These are phyloP conservation scores for Auriscalpium orientale DNA, from an alignment of 768 basidiomycete species.

Conservation along the genomic window DNA sequence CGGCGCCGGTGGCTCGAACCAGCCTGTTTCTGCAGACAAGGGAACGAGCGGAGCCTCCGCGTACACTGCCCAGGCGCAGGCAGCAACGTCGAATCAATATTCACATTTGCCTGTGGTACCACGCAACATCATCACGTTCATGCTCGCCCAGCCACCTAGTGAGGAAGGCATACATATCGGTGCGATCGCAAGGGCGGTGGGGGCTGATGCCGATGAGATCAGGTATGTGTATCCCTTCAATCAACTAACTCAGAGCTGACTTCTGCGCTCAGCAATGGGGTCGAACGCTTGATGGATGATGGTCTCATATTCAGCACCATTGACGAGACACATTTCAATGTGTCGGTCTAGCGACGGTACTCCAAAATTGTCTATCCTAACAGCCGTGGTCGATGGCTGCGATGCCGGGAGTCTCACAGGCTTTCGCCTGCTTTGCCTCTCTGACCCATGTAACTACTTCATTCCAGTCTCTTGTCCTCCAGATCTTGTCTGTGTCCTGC, in stretches of 20 bases:
- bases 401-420: too few relatives aligned
- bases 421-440: not conserved
- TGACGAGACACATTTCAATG: constrained; percentile 71
- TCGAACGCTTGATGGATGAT: constrained; percentile 73
- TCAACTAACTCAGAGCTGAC: not conserved
- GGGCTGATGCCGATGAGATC: constrained; percentile 49
- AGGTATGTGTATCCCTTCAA: constrained; percentile 25
- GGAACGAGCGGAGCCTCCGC: constrained; percentile 19
- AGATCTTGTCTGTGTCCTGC: constrained; percentile 5
- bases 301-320: constrained; percentile 75
- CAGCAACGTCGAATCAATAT: constrained; percentile 17
- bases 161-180: constrained; percentile 71
- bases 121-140: constrained; percentile 58
- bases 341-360: constrained; percentile 28
- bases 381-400: too few relatives aligned
- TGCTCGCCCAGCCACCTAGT: constrained; percentile 36
- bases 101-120: constrained; percentile 52
- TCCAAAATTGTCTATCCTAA: not conserved
- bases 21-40: not conserved
- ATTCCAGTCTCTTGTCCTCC: constrained; percentile 5
- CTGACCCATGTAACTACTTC: constrained; percentile 4
- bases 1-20: not conserved
- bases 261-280: constrained; percentile 44
- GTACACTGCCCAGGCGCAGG: constrained; percentile 25
- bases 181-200: constrained; percentile 60